Percentiles rank a stretch among this genome's conserved stretches.
These are phyloP conservation scores for Oryza punctata DNA, from an alignment of 176 grass and related monocot species.

Conservation along the genomic window DNA sequence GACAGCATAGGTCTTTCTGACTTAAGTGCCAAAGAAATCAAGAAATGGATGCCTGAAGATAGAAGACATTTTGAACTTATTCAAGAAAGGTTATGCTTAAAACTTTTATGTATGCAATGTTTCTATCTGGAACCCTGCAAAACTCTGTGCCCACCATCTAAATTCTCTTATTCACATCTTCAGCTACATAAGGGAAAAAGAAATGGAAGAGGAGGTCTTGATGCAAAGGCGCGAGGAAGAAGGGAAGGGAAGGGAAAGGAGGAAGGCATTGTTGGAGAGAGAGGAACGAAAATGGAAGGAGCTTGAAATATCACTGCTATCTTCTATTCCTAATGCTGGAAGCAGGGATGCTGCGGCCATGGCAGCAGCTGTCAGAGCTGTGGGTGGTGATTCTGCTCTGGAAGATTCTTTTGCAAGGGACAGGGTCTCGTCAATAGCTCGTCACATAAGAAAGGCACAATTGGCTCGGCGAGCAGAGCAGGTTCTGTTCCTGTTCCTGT, in stretches of 20 bases:
- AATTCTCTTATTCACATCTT: conserved; percentile 39
- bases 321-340: conserved; percentile 93
- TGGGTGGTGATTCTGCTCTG: conserved; percentile 87
- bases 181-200: conserved; percentile 98
- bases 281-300: conserved; percentile 99
- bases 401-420: conserved; percentile 98
- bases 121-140: not conserved
- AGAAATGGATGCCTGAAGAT: conserved; percentile 99
- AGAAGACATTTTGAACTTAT: conserved; percentile 92
- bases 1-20: conserved; percentile 98
- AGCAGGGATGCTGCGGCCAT: conserved; percentile 98
- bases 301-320: conserved; percentile 88
- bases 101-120: conserved; percentile 17
- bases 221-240: conserved; percentile 99
- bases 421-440: conserved; percentile 79
- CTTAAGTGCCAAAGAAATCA: conserved; percentile 99
- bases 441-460: conserved; percentile 80
- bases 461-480: conserved; percentile 87
- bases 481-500: conserved; percentile 45
- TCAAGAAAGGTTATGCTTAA: conserved; percentile 82
- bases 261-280: conserved; percentile 87
- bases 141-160: conserved; percentile 8
- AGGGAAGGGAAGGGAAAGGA: conserved; percentile 97
- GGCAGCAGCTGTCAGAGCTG: conserved; percentile 96
- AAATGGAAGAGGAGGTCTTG: conserved; percentile 98